Evolutionary conservation across 1,284 basidiomycete species (phyloP).

Genomic region (Apiotrichum montevideense): DNA sequence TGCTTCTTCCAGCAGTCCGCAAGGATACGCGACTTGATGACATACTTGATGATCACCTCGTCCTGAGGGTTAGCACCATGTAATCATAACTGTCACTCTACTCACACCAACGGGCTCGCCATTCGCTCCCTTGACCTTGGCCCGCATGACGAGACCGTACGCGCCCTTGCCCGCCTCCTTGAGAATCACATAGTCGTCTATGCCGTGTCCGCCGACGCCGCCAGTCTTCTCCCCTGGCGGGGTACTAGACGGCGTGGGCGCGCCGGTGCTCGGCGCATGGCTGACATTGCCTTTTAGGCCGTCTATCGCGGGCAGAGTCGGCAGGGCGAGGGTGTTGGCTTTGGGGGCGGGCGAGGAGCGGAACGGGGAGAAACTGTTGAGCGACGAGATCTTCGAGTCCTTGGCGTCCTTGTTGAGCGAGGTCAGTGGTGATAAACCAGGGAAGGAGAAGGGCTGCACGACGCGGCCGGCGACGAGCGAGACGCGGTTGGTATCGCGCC

Average conservation of each 20-base stretch:
- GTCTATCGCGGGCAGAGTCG: conserved; percentile 26
- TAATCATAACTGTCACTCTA: conserved; percentile 1
- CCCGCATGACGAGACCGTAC: conserved; percentile 91
- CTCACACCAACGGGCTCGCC: conserved; percentile 71
- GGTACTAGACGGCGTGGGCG: conserved; percentile 38
- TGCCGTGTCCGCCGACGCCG: conserved; percentile 44
- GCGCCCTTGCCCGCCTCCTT: conserved; percentile 90
- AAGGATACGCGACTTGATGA: conserved; percentile 95
- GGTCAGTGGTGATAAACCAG: conserved; percentile 32
- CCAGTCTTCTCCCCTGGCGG: conserved; percentile 39
- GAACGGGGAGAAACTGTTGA: conserved; percentile 46
- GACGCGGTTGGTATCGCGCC: conserved; percentile 40
- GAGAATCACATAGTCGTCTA: conserved; percentile 58
- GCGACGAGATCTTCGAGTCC: neutral
- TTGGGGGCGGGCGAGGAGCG: conserved; percentile 15
- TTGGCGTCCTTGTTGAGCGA: conserved; percentile 14
- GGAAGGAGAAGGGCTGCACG: conserved; percentile 41
- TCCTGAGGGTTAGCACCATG: conserved; percentile 34
- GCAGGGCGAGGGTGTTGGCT: conserved; percentile 6
- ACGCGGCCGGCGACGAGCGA: conserved; percentile 45
- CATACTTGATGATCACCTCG: conserved; percentile 86
- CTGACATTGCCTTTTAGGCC: conserved; percentile 26
- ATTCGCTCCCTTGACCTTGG: conserved; percentile 66
- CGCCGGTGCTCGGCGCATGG: conserved; percentile 38
- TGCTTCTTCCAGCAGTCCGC: conserved; percentile 99